phyloP scores from a whole-genome alignment of 176 grass and related monocot species.

The Oryza longistaminata region DNA sequence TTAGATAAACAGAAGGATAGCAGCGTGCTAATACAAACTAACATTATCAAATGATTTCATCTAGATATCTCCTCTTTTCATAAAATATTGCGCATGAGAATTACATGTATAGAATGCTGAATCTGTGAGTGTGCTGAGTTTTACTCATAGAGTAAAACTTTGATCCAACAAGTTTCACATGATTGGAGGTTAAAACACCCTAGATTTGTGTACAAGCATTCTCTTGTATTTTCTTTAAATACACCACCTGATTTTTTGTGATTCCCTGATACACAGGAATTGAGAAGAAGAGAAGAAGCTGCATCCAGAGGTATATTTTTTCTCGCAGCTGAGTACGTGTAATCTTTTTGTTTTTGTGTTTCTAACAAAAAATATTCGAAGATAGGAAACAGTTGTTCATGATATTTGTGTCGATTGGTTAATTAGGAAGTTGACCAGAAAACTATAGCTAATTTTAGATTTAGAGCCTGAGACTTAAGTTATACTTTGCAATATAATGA shows the following conservation, averaged over 20 bases:
- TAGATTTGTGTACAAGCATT: not conserved
- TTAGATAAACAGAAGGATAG: not conserved
- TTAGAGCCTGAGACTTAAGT: not conserved
- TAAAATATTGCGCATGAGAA: not conserved
- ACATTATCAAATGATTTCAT: conserved; percentile 6
- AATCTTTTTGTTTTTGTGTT: not conserved
- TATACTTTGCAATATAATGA: not conserved
- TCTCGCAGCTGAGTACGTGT: not conserved
- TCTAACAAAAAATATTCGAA: not conserved
- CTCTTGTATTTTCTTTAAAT: conserved; percentile 9
- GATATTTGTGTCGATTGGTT: not conserved
- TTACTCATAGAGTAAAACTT: not conserved
- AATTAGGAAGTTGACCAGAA: conserved; percentile 6
- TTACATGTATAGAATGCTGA: conserved; percentile 17
- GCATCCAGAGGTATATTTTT: conserved; percentile 65
- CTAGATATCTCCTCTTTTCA: not conserved
- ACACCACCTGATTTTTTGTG: conserved; percentile 12
- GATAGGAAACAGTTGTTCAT: conserved; percentile 8
- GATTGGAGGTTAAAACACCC: conserved; percentile 27
- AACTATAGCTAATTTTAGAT: not conserved
- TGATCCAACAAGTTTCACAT: not conserved
- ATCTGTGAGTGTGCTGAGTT: conserved; percentile 8
- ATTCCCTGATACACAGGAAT: conserved; percentile 54
- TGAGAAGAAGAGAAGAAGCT: conserved; percentile 96
- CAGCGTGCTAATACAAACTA: not conserved